phyloP scores from a whole-genome alignment of 225 moss, liverwort and hornwort genomes.

The Thuidium tamariscinum region DNA sequence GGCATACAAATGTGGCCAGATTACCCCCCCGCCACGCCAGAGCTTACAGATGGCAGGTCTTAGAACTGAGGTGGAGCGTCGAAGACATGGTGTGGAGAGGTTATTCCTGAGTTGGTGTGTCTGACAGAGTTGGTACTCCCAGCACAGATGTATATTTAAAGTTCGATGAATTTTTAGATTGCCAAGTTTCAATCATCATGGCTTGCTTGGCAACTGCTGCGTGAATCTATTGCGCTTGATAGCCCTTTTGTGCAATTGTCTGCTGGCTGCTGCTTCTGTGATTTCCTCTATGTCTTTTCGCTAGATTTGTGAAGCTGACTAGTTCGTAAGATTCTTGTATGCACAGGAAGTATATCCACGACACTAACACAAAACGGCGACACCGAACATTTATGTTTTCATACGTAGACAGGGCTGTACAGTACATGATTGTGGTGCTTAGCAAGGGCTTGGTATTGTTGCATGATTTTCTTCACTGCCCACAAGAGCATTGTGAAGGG shows the following conservation, averaged over 20 bases:
- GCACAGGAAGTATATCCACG: not conserved
- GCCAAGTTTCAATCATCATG: conserved; percentile 6
- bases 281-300: not conserved
- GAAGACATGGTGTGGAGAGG: conserved; percentile 31
- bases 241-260: not conserved
- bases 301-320: not conserved
- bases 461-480: not conserved
- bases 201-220: conserved; percentile 16
- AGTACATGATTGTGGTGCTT: not conserved
- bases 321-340: not conserved
- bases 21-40: conserved; percentile 7
- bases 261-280: not conserved
- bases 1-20: conserved; percentile 49
- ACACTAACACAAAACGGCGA: not conserved
- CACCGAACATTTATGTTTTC: not conserved
- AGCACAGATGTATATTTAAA: conserved; percentile 44
- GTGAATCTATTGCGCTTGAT: conserved; percentile 14
- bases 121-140: conserved; percentile 27
- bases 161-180: conserved; percentile 29
- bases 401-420: not conserved
- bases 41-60: conserved; percentile 23
- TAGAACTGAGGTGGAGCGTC: conserved; percentile 21
- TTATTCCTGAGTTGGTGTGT: conserved; percentile 31
- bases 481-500: not conserved
- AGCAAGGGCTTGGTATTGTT: not conserved